Evolutionary conservation across 176 grass and related monocot species (phyloP).

Genomic region (Ampelocalamus luodianensis): DNA sequence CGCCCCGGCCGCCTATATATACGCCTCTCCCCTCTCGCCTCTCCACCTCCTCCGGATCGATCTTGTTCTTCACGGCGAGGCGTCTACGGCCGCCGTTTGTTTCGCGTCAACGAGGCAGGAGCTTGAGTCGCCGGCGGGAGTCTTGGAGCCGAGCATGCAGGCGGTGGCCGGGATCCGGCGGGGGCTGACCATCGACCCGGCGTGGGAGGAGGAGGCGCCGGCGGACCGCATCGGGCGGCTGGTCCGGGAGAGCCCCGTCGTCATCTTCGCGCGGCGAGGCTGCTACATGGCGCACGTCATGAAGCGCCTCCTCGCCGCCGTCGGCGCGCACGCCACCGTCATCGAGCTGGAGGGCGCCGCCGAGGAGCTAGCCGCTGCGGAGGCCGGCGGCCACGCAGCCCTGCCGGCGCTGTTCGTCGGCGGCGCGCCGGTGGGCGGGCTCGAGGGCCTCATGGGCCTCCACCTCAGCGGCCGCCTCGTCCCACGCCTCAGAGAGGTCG

Average conservation of each 20-base stretch:
- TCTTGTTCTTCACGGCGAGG: background rate
- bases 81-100: background rate
- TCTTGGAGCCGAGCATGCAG: slow-evolving; percentile 36
- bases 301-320: slow-evolving; percentile 69
- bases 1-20: slow-evolving; percentile 50
- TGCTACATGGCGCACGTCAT: slow-evolving; percentile 99
- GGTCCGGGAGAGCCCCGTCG: slow-evolving; percentile 79
- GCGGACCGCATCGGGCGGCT: slow-evolving; percentile 56
- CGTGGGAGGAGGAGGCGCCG: slow-evolving; percentile 55
- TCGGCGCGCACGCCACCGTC: slow-evolving; percentile 84
- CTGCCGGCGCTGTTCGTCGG: slow-evolving; percentile 86
- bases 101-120: background rate
- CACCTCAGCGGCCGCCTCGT: slow-evolving; percentile 76
- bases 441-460: slow-evolving; percentile 89
- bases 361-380: slow-evolving; percentile 50
- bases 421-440: slow-evolving; percentile 71
- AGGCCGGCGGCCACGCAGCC: slow-evolving; percentile 32
- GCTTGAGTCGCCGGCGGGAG: background rate
- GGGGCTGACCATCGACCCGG: slow-evolving; percentile 63
- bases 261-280: slow-evolving; percentile 65
- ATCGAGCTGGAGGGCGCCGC: slow-evolving; percentile 72
- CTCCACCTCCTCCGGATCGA: background rate
- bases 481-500: slow-evolving; percentile 49
- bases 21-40: background rate
- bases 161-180: slow-evolving; percentile 45